A percentile compares a stretch with the other conserved stretches of the same genome.
phyloP scores from a whole-genome alignment of 345 rosid species.

The Populus tremula region DNA sequence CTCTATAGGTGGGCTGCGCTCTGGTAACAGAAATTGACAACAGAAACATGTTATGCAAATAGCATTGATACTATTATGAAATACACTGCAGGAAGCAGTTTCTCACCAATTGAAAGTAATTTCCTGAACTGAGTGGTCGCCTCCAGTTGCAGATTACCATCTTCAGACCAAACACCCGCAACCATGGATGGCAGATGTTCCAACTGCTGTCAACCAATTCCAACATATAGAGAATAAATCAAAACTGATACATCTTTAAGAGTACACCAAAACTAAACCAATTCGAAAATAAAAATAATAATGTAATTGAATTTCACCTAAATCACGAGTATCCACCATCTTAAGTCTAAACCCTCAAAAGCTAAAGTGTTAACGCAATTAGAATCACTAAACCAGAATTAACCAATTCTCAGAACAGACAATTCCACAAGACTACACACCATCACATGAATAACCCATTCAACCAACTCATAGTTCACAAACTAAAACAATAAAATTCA shows the following conservation, averaged over 20 bases:
- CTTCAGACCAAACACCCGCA: conserved; percentile 59
- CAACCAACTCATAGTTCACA: neutral
- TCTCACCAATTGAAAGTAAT: conserved; percentile 68
- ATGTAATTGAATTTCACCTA: neutral
- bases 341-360: neutral
- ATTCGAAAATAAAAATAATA: neutral
- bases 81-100: neutral
- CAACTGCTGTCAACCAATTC: conserved; percentile 37
- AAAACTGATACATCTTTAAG: neutral
- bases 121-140: conserved; percentile 82
- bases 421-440: neutral
- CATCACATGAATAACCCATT: neutral
- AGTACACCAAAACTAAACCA: neutral
- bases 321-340: neutral
- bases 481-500: neutral
- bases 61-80: neutral
- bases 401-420: neutral
- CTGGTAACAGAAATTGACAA: conserved; percentile 25
- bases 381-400: neutral
- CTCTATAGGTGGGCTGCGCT: conserved; percentile 82
- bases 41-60: neutral
- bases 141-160: conserved; percentile 60
- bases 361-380: neutral
- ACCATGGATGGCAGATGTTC: conserved; percentile 78
- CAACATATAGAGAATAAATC: neutral